Evolutionary conservation across 768 basidiomycete species (phyloP), one percentile per base, ranked within the genome.

Genomic region (Myochromella boudieri): DNA sequence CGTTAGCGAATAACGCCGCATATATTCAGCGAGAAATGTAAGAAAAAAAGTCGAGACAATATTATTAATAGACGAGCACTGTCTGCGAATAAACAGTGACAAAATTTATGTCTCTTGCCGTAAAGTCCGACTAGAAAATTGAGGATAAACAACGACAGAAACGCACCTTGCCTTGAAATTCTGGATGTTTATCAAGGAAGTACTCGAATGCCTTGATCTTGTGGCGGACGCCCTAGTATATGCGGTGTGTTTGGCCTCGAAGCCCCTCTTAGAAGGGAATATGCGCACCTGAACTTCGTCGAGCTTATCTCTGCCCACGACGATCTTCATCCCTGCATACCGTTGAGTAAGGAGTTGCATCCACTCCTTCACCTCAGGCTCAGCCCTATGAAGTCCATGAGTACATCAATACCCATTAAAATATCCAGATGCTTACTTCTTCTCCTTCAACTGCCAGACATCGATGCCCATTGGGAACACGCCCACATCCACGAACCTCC

Each of bases 401-500:
- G 9, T 32, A 31, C 14, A 14, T 6, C 33, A 26, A 11, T 33
- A 15, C n/a, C n/a, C n/a, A n/a, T n/a, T n/a, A n/a, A n/a, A n/a
- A n/a, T n/a, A 44, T 12, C 36, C 36, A 41, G 12, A 48, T 27
- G 63, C 77, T 29, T 48, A 84, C 85, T 80, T 84, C 65, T 84
- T 84, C 53, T 80, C 74, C 51, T 79, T 80, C 36, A 92, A 63
- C 40, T 78, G 74, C 44, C 67, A 66, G 4, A 92, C 87, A 58
- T 94, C 91, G 46, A 94, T 92, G 5, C 91, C 90, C 82, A 92
- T 91, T 0, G 91, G 87, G 61, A 91, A 90, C n/a, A 87, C 87
- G 1, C 84, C 87, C 11, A 92, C 89, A 56, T 92, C 87, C 18
- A 92, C 85, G 55, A 92, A 90, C 4, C 84, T 71, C 0, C 80